Base-by-base conservation (phyloP, 768 basidiomycete species). In the Boletus patriciae region DNA sequence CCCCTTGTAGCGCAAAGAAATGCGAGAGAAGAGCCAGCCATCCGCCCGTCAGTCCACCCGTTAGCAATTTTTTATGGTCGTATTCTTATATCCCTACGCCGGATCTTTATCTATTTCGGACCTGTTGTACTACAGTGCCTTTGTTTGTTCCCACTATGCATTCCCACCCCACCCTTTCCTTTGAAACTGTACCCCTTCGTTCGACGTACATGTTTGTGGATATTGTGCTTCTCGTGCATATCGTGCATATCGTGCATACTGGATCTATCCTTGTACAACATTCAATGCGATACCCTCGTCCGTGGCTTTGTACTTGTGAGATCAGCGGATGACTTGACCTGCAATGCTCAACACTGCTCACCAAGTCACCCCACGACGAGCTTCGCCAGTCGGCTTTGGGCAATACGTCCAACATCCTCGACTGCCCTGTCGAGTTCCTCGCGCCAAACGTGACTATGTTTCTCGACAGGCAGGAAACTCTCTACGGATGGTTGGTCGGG, bases 361-460 rank as follows among this genome's bases (percentile, higher is more conserved):
- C 59, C 42, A 7, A 16, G 34, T 57, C 42, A 56, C 19, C 40
- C 49, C 25, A n/a, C 50, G 11, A 50, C 46, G 25, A 72, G 53
- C 43, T 77, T 69, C 33, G 64, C 66, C 66, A 91, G 62, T 55
- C 92, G 78, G 64, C 83, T 85, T 73, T 85, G 83, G 19, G 91
- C 94, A 57, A 96, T 95, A 57, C 67, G 71, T 29, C 88, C 88
- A 10, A 95, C 77, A 65, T 92, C 92, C 36, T 66, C 70, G 25
- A 95, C 74, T 0, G 92, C 93, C 55, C 94, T 80, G 50, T 77
- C 72, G 57, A 93, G 74, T 71, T 96, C 94, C 9, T 64, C 62
- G 45, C 56, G 69, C 94, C 94, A 95, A 47, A 71, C 77, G 5
- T 70, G 71, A 23, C 78, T 71, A 7, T 67, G 71, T 11, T 67